Evolutionary conservation across 371 early-diverging fungal genomes (phyloP), one percentile per base, ranked within the genome.

Genomic region (Coemansia sp.): DNA sequence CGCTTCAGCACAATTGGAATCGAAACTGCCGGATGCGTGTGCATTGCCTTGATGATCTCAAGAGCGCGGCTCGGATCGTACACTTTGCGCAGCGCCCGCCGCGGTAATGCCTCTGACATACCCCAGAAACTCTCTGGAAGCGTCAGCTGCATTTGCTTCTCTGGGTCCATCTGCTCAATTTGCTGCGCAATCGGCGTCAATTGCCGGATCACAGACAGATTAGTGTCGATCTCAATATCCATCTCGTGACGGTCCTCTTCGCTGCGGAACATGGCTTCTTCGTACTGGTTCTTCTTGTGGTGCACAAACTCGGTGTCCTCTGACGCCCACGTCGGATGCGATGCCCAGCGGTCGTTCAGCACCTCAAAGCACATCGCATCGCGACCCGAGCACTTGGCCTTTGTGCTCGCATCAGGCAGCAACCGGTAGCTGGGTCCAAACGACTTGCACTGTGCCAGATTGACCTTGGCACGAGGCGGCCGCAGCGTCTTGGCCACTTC

Each of bases 191-290:
- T 21, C 21, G 21, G 21, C 21, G 21, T 21, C 21, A 21, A 21
- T 21, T 21, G 21, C 21, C 21, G 21, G 21, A 99, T 99, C 2
- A 94, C 89, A 56, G 90, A 89, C 64, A 94, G 74, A 57, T 97
- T 94, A 51, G 98, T 91, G 77, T 98, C 95, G 52, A 99, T 94
- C 77, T 95, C 92, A 67, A 99, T 82, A 77, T 99, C 99, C 83
- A 96, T 93, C 70, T 99, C 99, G 71, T 97, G 99, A 60, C 92
- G 87, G 74, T 99, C 99, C 80, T 99, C 99, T 82, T 99, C 99
- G 81, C 93, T 90, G 53, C 93, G 88, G 84, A 92, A 95, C 79
- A 99, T 82, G 13, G 91, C 90, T 73, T 99, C 99, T 80, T 99
- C 99, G 69, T 88, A 95, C 19, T 83, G 83, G 69, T 94, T 99